phyloP scores from a whole-genome alignment of 805 yeast genomes.

The Saccharomycopsis olivae region DNA sequence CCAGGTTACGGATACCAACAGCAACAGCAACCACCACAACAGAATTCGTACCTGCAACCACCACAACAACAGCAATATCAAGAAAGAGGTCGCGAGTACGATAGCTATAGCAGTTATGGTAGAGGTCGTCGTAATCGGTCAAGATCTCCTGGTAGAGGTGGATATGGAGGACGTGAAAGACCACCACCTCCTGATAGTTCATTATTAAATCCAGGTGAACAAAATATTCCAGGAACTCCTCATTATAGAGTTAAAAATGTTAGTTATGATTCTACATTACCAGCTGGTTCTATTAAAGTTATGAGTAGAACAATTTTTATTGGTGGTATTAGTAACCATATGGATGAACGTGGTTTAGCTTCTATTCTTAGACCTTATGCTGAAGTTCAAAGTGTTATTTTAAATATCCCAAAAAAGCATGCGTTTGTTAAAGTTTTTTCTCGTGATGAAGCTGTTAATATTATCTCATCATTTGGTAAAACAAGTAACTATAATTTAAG shows the following conservation, averaged over 20 bases:
- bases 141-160: slow-evolving; percentile 17
- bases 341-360: slow-evolving; percentile 67
- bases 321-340: slow-evolving; percentile 82
- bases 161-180: slow-evolving; percentile 20
- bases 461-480: slow-evolving; percentile 60
- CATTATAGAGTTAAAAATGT: slow-evolving; percentile 71
- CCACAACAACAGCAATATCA: too few relatives aligned
- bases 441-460: slow-evolving; percentile 82
- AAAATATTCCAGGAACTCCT: slow-evolving; percentile 58
- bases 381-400: slow-evolving; percentile 81
- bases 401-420: slow-evolving; percentile 84
- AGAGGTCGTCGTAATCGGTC: slow-evolving; percentile 17
- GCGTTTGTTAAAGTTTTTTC: slow-evolving; percentile 94
- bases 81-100: too few relatives aligned
- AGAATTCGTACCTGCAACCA: slow-evolving; percentile 13
- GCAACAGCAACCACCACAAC: slow-evolving; percentile 17
- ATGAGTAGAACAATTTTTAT: slow-evolving; percentile 84
- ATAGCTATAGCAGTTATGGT: too few relatives aligned
- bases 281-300: slow-evolving; percentile 73
- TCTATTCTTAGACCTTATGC: slow-evolving; percentile 73
- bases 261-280: slow-evolving; percentile 57
- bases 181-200: slow-evolving; percentile 19
- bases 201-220: slow-evolving; percentile 40
- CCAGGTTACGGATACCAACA: slow-evolving; percentile 2
- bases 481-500: slow-evolving; percentile 53